Base-by-base conservation (phyloP, 148 eudicot genomes). In the Spergularia bocconei region DNA sequence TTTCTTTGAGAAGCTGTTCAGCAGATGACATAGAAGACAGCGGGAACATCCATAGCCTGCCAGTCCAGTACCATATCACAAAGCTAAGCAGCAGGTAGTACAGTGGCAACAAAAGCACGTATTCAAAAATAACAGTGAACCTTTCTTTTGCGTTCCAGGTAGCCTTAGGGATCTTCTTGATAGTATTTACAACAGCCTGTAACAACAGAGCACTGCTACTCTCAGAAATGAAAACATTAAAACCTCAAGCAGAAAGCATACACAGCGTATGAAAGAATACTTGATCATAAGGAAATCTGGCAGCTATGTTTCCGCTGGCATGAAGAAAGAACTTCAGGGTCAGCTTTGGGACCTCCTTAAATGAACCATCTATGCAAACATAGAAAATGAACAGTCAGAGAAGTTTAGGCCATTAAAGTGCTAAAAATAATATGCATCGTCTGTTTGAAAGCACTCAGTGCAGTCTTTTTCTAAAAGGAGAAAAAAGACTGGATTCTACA, bases 41-140 rank as follows among this genome's bases (percentile, higher is more conserved):
- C 20, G 99, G 99, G 71, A 95, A 89, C 77, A 81, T 80, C 99
- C 99, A 95, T 78, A 94, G 79, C 85, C 98, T 94, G 92, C 80
- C 73, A 79, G 57, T 38, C 47, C 72, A 68, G 76, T 13, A 63
- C 51, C 71, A 63, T 25, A 39, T 78, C 23, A 59, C 23, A 52
- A 70, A 74, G 21, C 63, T 44, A 69, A 60, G 55, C 6, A 56
- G 69, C 20, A 39, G 13, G 7, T 55, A 53, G 11, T 25, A 65
- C 55, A 17, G 74, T 36, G 70, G 57, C 19, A 51, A 72, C 44
- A 62, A 23, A 2, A 75, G 38, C 23, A 63, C 1, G 13, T 29
- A 59, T 53, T 55, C 29, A 65, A 51, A 55, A 52, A 52, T 65
- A 21, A 61, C 44, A 72, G 64, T 64, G 68, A 69, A 94, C 98